Evolutionary conservation across 176 grass and related monocot genomes (phyloP).

Genomic region (Bromus sterilis): DNA sequence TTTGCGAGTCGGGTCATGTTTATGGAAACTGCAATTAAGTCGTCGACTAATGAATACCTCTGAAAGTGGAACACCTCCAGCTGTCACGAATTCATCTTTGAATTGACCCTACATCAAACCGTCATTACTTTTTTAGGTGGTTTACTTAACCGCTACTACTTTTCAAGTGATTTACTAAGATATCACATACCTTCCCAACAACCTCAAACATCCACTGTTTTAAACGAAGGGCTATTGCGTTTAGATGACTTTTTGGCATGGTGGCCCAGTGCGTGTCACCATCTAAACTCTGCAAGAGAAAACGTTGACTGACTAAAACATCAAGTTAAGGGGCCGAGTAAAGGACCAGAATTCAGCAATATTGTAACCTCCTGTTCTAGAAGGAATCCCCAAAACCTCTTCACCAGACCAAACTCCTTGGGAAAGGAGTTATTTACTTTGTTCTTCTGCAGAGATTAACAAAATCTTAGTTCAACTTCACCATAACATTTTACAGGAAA

Average conservation of each 20-base stretch:
- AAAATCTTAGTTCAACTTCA: conserved; percentile 20
- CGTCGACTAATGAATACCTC: conserved; percentile 53
- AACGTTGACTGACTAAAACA: background rate
- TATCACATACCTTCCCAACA: conserved; percentile 58
- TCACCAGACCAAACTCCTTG: conserved; percentile 64
- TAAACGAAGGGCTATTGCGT: conserved; percentile 41
- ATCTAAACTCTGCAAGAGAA: conserved; percentile 65
- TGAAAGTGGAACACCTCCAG: conserved; percentile 79
- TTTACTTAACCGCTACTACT: background rate
- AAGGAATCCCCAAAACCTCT: conserved; percentile 92
- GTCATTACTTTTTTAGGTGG: no score
- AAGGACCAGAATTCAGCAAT: conserved; percentile 13
- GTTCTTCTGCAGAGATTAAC: conserved; percentile 51
- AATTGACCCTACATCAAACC: conserved; percentile 90
- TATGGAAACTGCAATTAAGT: background rate
- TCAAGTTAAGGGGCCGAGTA: conserved; percentile 7
- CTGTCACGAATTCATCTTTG: conserved; percentile 99
- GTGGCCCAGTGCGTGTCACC: conserved; percentile 73
- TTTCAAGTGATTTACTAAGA: background rate
- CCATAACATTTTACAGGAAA: background rate
- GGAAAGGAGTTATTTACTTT: conserved; percentile 68
- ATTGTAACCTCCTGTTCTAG: conserved; percentile 63
- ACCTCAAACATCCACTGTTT: conserved; percentile 79
- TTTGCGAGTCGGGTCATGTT: background rate
- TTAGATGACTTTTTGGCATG: conserved; percentile 66